Base-by-base conservation (phyloP, 2,329 filamentous ascomycete species). In the Sarocladium oryzae region DNA sequence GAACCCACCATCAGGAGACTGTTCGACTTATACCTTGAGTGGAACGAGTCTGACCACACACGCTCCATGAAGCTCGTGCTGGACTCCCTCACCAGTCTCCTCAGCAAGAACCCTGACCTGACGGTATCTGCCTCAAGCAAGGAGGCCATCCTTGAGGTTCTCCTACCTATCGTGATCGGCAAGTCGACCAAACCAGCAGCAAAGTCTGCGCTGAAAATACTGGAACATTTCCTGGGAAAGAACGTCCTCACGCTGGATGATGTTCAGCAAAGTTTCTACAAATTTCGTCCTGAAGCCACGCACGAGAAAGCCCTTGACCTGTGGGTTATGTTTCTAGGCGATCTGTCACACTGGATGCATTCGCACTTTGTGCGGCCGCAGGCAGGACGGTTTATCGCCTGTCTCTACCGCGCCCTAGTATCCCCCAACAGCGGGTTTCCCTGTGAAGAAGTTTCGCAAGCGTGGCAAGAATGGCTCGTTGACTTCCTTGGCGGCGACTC, bases 151-250 rank as follows among this genome's bases (percentile, higher is more conserved):
- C 59, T 84, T 15, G 63, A 72, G 23, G 76, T 69, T 4, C 72
- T 84, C 6, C 60, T 86, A 15, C 75, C 78, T 2, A 79, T 85
- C 13, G 75, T 88, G 37, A 73, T 76, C 20, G 76, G 79, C 52
- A 74, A 79, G 54, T 81, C 81, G 30, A 74, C 81, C 15, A 82
- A 79, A 56, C 77, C 82, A 9, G 73, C 84, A 49, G 81, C 83
- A 36, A 89, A 89, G 62, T 85, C 85, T 32, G 80, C 84, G 6
- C 77, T 89, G 54, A 83, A 84, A 60, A 78, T 78, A 15, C 68
- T 89, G 33, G 82, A 86, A 45, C 77, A 84, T 58, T 78, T 89
- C 52, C 61, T 89, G 3, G 69, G 73, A 45, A 89, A 86, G 62
- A 69, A 72, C 2, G 71, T 84, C 11, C 66, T 86, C 23, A 69